These are phyloP conservation scores for Francoa sonchifolia DNA, from an alignment of 441 rosid genomes.

Conservation along the genomic window DNA sequence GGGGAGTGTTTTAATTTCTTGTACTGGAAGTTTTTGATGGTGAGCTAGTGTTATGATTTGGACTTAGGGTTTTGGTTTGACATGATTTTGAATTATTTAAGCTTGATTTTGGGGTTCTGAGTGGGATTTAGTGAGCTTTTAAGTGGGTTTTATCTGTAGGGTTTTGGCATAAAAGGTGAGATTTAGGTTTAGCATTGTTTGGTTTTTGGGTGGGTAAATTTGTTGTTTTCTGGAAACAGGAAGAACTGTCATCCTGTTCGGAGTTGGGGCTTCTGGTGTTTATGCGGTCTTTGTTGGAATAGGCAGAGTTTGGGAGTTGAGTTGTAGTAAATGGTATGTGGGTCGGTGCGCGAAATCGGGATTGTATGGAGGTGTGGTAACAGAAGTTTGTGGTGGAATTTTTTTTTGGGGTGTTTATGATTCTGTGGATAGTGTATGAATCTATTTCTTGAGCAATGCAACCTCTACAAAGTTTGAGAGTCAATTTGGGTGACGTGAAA, in stretches of 20 bases:
- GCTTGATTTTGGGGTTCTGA: slow-evolving; percentile 23
- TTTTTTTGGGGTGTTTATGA: slow-evolving; percentile 8
- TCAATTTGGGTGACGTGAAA: slow-evolving; percentile 69
- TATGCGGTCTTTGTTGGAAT: background rate
- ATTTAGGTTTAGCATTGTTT: slow-evolving; percentile 51
- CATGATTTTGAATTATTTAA: slow-evolving; percentile 16
- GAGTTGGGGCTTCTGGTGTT: background rate
- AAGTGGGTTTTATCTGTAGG: slow-evolving; percentile 46
- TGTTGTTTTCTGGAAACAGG: slow-evolving; percentile 20
- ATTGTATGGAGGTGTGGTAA: background rate
- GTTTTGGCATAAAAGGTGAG: slow-evolving; percentile 45
- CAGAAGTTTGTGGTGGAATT: too few relatives aligned
- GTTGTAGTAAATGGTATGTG: background rate
- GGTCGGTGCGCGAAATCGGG: slow-evolving; percentile 1
- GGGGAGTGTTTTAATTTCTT: slow-evolving; percentile 18
- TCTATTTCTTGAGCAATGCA: slow-evolving; percentile 56
- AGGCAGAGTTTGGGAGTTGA: background rate
- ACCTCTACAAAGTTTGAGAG: slow-evolving; percentile 59
- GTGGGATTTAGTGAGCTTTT: slow-evolving; percentile 16
- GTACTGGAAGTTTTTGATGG: slow-evolving; percentile 19
- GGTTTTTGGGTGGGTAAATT: slow-evolving; percentile 29
- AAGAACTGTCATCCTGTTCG: slow-evolving; percentile 17
- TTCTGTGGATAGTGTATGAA: slow-evolving; percentile 39
- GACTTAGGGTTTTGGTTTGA: slow-evolving; percentile 47
- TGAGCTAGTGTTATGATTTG: slow-evolving; percentile 24